These are phyloP conservation scores for Podaxis sp. DNA, from an alignment of 768 basidiomycete genomes.

Conservation along the genomic window DNA sequence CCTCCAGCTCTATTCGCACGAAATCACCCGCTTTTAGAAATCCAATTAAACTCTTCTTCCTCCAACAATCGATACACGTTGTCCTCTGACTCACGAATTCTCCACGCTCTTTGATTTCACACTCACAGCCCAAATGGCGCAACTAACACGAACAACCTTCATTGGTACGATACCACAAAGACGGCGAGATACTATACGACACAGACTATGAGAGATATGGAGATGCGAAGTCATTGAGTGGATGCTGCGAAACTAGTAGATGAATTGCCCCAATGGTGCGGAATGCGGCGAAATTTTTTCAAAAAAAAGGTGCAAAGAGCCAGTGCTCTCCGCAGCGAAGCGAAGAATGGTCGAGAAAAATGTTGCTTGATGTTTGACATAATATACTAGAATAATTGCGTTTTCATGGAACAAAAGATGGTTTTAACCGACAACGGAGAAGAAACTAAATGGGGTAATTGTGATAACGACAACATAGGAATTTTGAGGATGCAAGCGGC, in stretches of 20 bases:
- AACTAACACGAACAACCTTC: neutral
- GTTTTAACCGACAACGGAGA: neutral
- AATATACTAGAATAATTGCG: conserved; percentile 13
- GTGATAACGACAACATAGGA: conserved; percentile 11
- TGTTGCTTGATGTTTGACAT: neutral
- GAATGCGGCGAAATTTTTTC: neutral
- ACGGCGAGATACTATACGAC: neutral
- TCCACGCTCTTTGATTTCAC: no score
- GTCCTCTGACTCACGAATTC: neutral
- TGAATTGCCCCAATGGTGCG: neutral
- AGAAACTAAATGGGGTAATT: conserved; percentile 3
- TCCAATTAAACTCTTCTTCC: neutral
- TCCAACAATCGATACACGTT: neutral
- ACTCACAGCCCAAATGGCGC: no score
- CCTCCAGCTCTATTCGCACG: conserved; percentile 19
- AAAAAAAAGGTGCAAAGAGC: neutral
- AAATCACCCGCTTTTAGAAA: conserved; percentile 20
- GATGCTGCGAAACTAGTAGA: neutral
- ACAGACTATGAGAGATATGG: neutral
- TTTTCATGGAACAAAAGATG: conserved; percentile 3
- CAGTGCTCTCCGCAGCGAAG: neutral
- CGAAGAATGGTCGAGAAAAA: neutral
- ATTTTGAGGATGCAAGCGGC: neutral
- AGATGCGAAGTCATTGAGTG: conserved; percentile 2
- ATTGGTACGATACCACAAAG: neutral